Evolutionary conservation across 805 yeast genomes (phyloP).

Genomic region (Ogataea polymorpha): DNA sequence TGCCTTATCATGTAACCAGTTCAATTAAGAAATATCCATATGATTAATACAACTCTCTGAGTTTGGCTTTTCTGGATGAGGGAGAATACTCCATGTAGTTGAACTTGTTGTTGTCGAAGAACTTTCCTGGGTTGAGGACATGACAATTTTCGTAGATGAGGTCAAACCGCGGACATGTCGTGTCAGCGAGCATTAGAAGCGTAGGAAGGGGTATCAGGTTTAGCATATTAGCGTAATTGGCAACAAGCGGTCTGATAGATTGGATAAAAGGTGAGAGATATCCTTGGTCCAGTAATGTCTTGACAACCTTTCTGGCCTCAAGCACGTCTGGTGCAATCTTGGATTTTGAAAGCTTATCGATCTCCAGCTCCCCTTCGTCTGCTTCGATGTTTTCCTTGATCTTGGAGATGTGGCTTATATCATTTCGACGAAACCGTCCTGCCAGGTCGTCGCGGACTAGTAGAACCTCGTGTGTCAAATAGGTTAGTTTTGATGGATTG

Average conservation of each 20-base stretch:
- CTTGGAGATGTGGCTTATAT: conserved; percentile 48
- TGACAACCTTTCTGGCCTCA: conserved; percentile 68
- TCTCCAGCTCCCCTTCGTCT: conserved; percentile 22
- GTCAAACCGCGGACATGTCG: conserved; percentile 67
- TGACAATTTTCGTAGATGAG: conserved; percentile 80
- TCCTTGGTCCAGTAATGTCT: conserved; percentile 85
- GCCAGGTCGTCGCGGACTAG: conserved; percentile 71
- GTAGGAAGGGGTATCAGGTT: conserved; percentile 79
- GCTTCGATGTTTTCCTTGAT: conserved; percentile 16
- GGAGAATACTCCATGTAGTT: conserved; percentile 76
- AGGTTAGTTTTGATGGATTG: conserved; percentile 77
- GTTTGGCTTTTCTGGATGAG: conserved; percentile 47
- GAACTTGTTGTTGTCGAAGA: conserved; percentile 45
- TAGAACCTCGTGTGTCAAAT: conserved; percentile 80
- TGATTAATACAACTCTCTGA: conserved; percentile 41
- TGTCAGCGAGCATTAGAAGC: conserved; percentile 59
- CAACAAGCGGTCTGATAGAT: conserved; percentile 56
- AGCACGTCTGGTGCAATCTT: conserved; percentile 43
- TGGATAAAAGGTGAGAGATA: conserved; percentile 76
- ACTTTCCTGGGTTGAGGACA: conserved; percentile 67
- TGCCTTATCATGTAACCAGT: conserved; percentile 54
- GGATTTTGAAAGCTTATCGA: conserved; percentile 31
- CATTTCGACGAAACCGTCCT: conserved; percentile 67
- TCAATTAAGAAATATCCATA: conserved; percentile 32
- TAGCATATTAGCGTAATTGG: conserved; percentile 69